Conservation (phyloP, 2,329 filamentous ascomycete genomes). For the Arthrobotrys conoides region DNA sequence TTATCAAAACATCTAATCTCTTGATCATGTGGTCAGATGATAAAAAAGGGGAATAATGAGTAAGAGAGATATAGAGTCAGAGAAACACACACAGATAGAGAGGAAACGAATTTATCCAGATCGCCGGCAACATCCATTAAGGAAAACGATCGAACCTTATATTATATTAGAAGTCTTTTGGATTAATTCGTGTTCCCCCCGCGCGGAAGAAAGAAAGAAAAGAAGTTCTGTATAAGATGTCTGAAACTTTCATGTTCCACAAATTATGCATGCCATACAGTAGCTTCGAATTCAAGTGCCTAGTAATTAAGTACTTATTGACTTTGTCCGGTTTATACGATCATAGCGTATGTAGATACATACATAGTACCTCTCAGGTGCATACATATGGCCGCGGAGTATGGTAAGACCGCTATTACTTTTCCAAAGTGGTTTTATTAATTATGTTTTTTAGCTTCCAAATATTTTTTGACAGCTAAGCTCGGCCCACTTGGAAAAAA, state of each 20-base stretch:
- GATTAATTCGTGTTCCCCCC: neutral
- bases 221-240: conserved; percentile 45
- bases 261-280: conserved; percentile 52
- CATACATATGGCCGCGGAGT: too few species aligned
- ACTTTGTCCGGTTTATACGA: neutral
- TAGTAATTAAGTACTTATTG: too few species aligned
- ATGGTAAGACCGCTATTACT: too few species aligned
- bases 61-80: neutral
- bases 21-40: conserved; percentile 60
- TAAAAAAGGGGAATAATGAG: conserved; percentile 34
- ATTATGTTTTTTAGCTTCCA: neutral
- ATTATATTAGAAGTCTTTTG: conserved; percentile 42
- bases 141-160: conserved; percentile 50
- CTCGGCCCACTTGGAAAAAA: conserved; percentile 28
- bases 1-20: conserved; percentile 44
- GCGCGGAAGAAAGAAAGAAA: conserved; percentile 7
- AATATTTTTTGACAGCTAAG: conserved; percentile 46
- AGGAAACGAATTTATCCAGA: conserved; percentile 47
- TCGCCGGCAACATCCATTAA: conserved; percentile 34
- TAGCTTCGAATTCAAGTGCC: conserved; percentile 16
- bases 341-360: neutral
- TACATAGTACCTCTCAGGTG: too few species aligned
- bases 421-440: too few species aligned
- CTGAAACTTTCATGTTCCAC: conserved; percentile 58
- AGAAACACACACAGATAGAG: neutral